Evolutionary conservation across 495 filamentous ascomycete genomes (phyloP).

Genomic region (Elaphomyces granulatus): DNA sequence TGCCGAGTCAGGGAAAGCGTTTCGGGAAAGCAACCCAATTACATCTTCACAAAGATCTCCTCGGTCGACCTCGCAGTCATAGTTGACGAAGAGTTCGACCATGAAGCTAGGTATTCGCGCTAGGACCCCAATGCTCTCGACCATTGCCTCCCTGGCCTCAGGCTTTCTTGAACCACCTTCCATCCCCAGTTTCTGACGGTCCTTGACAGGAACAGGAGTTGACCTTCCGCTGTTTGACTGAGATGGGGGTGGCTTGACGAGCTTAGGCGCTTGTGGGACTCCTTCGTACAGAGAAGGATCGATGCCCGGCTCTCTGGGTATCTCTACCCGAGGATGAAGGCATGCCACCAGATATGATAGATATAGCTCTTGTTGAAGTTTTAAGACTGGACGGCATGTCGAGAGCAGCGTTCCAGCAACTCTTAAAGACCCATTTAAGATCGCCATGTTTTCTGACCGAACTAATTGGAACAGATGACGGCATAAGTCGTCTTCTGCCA

Average conservation of each 20-base stretch:
- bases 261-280: conserved; percentile 77
- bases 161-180: conserved; percentile 87
- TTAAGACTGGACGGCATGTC: conserved; percentile 83
- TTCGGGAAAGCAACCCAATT: conserved; percentile 80
- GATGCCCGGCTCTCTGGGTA: conserved; percentile 79
- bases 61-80: conserved; percentile 90
- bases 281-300: conserved; percentile 86
- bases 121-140: conserved; percentile 85
- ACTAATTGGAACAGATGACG: conserved; percentile 94
- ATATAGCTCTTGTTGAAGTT: conserved; percentile 94
- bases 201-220: conserved; percentile 86
- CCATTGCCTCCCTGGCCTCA: conserved; percentile 94
- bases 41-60: conserved; percentile 90
- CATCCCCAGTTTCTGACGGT: conserved; percentile 82
- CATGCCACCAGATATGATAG: conserved; percentile 90
- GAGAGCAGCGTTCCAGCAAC: conserved; percentile 83
- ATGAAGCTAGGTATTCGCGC: conserved; percentile 87
- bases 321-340: conserved; percentile 80
- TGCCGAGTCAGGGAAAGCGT: conserved; percentile 91
- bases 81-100: conserved; percentile 93
- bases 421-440: conserved; percentile 79
- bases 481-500: conserved; percentile 90
- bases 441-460: conserved; percentile 85
- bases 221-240: conserved; percentile 68
- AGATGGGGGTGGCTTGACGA: conserved; percentile 69